A percentile compares a stretch with the other conserved stretches of the same genome.
phyloP scores from a whole-genome alignment of 768 basidiomycete species.

The Lanmaoa rubissima region DNA sequence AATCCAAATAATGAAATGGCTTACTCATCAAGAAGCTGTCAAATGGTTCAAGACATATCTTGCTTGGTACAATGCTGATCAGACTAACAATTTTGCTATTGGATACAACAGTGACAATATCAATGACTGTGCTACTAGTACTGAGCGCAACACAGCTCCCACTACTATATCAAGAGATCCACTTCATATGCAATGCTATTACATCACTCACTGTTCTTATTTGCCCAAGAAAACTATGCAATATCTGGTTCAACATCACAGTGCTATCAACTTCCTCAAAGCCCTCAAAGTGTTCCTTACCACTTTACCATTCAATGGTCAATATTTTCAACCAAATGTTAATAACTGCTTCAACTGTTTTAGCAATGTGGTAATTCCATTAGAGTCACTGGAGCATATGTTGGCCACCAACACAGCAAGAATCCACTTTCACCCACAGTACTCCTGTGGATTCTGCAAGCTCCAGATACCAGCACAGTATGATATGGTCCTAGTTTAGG shows the following conservation, averaged over 20 bases:
- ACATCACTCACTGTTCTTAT: neutral
- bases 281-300: neutral
- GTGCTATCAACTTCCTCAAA: neutral
- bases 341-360: neutral
- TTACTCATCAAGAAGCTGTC: neutral
- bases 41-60: neutral
- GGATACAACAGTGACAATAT: neutral
- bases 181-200: too few relatives aligned
- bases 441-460: neutral
- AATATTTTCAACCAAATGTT: neutral
- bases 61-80: neutral
- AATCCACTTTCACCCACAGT: neutral
- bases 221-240: neutral
- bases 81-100: too few relatives aligned
- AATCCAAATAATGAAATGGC: neutral
- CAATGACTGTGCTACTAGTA: too few relatives aligned
- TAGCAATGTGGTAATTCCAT: neutral
- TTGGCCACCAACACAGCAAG: rapidly evolving
- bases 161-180: too few relatives aligned
- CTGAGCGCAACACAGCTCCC: too few relatives aligned
- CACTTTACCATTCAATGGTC: neutral
- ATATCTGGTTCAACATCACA: neutral
- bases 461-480: neutral
- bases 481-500: neutral
- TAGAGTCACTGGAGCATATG: neutral